phyloP scores from a whole-genome alignment of 305 asterid genomes.

The Fraxinus sp. region DNA sequence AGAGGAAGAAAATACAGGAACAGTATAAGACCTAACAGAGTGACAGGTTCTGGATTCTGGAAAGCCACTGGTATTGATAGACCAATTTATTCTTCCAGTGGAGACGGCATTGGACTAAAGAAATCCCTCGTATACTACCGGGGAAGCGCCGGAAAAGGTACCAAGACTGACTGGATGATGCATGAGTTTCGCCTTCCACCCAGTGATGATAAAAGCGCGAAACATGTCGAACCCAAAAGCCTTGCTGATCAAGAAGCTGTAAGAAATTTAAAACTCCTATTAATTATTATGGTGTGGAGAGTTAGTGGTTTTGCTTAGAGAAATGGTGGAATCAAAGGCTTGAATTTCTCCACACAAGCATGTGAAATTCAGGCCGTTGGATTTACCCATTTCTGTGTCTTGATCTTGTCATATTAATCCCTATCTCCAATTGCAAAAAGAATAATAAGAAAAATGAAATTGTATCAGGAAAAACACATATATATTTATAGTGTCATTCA shows the following conservation, averaged over 20 bases:
- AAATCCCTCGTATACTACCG: conserved; percentile 83
- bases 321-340: not conserved
- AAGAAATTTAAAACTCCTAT: conserved; percentile 24
- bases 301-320: not conserved
- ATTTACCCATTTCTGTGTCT: not conserved
- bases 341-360: not conserved
- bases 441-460: not conserved
- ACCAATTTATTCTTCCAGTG: conserved; percentile 54
- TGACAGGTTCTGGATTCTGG: conserved; percentile 86
- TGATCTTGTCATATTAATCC: not conserved
- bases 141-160: conserved; percentile 95
- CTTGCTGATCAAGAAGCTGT: conserved; percentile 73
- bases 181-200: conserved; percentile 89
- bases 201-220: conserved; percentile 33
- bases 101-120: conserved; percentile 78
- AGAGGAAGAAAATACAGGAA: conserved; percentile 87
- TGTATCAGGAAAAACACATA: too few species aligned
- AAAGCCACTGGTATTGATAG: conserved; percentile 87
- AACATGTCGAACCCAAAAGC: conserved; percentile 35
- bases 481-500: too few species aligned
- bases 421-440: not conserved
- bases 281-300: not conserved
- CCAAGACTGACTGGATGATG: conserved; percentile 99
- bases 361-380: too few species aligned
- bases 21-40: conserved; percentile 79